Conservation (phyloP, 192 early-diverging fungal genomes). For the Chytriomyces hyalinus region DNA sequence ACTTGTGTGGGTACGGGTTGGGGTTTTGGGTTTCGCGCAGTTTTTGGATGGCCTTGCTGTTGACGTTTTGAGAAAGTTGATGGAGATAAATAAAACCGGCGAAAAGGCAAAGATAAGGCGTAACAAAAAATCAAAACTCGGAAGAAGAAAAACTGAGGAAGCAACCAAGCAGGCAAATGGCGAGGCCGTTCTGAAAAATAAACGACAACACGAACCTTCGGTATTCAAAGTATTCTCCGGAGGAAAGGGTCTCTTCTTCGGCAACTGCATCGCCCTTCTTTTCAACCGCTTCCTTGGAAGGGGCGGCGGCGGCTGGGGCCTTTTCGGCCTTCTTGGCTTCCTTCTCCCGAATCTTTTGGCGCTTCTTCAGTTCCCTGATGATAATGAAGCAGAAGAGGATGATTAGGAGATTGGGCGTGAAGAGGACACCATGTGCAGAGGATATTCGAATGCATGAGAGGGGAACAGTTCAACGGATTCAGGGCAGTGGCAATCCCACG, state of each 20-base stretch:
- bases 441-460: no score
- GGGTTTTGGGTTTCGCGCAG: constrained; percentile 81
- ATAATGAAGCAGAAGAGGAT: not conserved
- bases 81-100: no score
- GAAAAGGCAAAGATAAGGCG: no score
- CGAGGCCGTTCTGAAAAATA: no score
- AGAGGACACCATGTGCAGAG: no score
- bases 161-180: no score
- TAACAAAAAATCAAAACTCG: no score
- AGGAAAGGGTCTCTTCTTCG: constrained; percentile 77
- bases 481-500: not conserved
- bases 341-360: constrained; percentile 88
- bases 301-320: constrained; percentile 42
- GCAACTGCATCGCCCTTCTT: constrained; percentile 61
- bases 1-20: constrained; percentile 99
- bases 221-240: constrained; percentile 96
- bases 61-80: no score
- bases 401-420: not conserved
- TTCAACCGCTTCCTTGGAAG: constrained; percentile 52
- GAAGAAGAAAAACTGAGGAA: no score
- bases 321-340: constrained; percentile 75
- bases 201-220: constrained; percentile 52
- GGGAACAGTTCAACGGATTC: not conserved
- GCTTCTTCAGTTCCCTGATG: constrained; percentile 87
- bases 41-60: constrained; percentile 72